These are phyloP conservation scores for Mollisia scopiformis DNA, from an alignment of 2,329 filamentous ascomycete genomes.

Conservation along the genomic window DNA sequence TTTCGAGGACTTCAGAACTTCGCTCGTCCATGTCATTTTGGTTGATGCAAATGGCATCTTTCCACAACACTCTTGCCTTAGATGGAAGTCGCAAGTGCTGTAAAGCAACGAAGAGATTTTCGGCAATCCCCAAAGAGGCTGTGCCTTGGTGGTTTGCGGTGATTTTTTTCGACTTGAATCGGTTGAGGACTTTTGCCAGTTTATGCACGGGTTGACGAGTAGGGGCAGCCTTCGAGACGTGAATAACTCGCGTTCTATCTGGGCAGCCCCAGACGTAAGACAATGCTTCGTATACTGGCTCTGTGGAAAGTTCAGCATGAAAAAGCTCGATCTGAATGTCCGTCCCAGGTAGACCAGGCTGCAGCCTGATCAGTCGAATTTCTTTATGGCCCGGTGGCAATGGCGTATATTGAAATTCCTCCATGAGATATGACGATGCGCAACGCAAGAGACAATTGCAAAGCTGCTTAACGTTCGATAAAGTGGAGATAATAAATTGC, in stretches of 20 bases:
- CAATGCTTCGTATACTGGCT: constrained; percentile 15
- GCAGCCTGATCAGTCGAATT: constrained; percentile 14
- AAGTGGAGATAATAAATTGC: too few species aligned
- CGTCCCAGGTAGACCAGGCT: not conserved
- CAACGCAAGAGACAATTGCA: not conserved
- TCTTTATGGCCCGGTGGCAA: not conserved
- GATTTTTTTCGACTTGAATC: not conserved
- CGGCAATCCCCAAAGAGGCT: constrained; percentile 2
- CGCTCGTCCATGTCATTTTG: constrained; percentile 25
- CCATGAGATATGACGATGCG: not conserved
- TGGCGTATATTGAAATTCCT: constrained; percentile 4
- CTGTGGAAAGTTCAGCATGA: not conserved
- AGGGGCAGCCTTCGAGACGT: not conserved
- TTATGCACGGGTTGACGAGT: too few species aligned
- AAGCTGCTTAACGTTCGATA: too few species aligned
- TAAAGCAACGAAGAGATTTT: constrained; percentile 17
- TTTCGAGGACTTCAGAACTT: constrained; percentile 25
- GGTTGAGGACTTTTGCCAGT: not conserved
- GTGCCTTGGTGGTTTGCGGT: not conserved
- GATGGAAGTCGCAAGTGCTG: constrained; percentile 42
- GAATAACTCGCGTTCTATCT: not conserved
- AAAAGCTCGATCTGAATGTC: constrained; percentile 10
- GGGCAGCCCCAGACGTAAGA: constrained; percentile 18
- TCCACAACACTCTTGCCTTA: constrained; percentile 36
- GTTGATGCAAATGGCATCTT: constrained; percentile 33